Percentiles rank a stretch among this genome's conserved stretches.
These are phyloP conservation scores for Fusarium incarnatum DNA, from an alignment of 2,329 filamentous ascomycete genomes.

Conservation along the genomic window DNA sequence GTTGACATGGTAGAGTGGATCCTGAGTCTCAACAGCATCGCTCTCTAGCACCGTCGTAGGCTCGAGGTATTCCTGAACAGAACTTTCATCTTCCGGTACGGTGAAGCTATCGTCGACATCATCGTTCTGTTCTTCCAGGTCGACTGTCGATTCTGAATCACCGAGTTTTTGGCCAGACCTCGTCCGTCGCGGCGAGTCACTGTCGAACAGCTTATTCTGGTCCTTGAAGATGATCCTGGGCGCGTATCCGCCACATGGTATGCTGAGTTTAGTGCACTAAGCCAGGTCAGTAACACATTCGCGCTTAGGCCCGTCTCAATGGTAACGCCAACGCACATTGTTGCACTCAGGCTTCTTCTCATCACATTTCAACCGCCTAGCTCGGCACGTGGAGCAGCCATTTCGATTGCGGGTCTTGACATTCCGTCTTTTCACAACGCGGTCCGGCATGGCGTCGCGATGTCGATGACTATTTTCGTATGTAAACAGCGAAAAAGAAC, in stretches of 20 bases:
- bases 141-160: neutral
- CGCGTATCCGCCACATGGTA: slow-evolving; percentile 31
- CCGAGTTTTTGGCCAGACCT: neutral
- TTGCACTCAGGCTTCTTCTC: slow-evolving; percentile 27
- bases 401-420: slow-evolving; percentile 29
- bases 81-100: neutral
- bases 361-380: slow-evolving; percentile 26
- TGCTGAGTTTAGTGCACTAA: slow-evolving; percentile 14
- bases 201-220: slow-evolving; percentile 22
- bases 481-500: slow-evolving; percentile 2
- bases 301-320: neutral
- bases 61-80: neutral
- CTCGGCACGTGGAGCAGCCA: slow-evolving; percentile 27
- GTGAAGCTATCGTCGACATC: neutral
- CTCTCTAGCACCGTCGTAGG: neutral
- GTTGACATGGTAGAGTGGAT: neutral
- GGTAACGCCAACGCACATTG: neutral
- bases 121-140: neutral
- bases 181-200: neutral
- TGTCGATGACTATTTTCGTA: neutral
- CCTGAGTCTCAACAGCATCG: neutral
- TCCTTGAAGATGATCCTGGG: slow-evolving; percentile 31
- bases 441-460: slow-evolving; percentile 3
- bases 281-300: neutral
- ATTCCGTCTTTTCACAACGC: slow-evolving; percentile 10